phyloP scores from a whole-genome alignment of 495 filamentous ascomycete genomes.

The Talaromyces wortmannii region DNA sequence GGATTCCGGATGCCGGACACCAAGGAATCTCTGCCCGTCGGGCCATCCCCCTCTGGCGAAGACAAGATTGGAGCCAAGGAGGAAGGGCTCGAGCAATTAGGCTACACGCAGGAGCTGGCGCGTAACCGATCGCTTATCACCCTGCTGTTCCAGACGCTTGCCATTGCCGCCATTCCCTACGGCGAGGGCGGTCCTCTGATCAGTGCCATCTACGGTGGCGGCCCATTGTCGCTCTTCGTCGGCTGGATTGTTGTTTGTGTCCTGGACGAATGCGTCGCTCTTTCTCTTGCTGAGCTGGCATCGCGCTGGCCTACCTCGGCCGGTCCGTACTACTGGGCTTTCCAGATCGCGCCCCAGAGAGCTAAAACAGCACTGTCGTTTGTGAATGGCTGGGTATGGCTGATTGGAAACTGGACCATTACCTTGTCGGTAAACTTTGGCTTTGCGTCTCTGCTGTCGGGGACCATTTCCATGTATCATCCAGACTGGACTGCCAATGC shows the following conservation, averaged over 20 bases:
- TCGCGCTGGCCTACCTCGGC: slow-evolving; percentile 44
- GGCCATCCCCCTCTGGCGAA: background rate
- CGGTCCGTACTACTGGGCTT: slow-evolving; percentile 45
- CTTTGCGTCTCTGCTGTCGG: slow-evolving; percentile 51
- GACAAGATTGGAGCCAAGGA: background rate
- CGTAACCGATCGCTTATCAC: slow-evolving; percentile 31
- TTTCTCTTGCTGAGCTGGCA: slow-evolving; percentile 40
- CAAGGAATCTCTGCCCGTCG: background rate
- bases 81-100: slow-evolving; percentile 24
- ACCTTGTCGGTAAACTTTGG: slow-evolving; percentile 65
- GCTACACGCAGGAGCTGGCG: slow-evolving; percentile 30
- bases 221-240: slow-evolving; percentile 32
- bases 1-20: background rate
- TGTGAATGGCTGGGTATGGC: slow-evolving; percentile 61
- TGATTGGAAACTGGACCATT: slow-evolving; percentile 65
- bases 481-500: slow-evolving; percentile 43
- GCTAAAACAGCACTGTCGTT: slow-evolving; percentile 45
- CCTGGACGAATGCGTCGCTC: slow-evolving; percentile 29
- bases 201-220: slow-evolving; percentile 35
- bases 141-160: slow-evolving; percentile 28
- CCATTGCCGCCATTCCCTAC: slow-evolving; percentile 39
- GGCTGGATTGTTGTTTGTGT: slow-evolving; percentile 34
- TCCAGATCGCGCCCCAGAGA: slow-evolving; percentile 23
- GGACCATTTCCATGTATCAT: slow-evolving; percentile 49
- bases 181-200: slow-evolving; percentile 39